Base-by-base conservation (phyloP, 345 rosid genomes). In the Lepidium didymum region DNA sequence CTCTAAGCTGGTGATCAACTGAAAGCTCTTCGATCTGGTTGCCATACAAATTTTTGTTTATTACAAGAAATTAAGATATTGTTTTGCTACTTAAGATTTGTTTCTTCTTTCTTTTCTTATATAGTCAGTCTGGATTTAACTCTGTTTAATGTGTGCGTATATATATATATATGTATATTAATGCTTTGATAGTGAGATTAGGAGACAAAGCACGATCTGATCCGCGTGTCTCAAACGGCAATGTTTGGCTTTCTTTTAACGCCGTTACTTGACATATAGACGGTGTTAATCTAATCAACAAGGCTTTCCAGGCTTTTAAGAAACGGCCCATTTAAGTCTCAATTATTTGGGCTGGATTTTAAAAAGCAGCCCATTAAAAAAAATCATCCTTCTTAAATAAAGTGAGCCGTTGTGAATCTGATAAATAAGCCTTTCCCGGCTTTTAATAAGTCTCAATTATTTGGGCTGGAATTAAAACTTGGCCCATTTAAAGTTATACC, bases 41-140 rank as follows among this genome's bases (percentile, higher is more conserved):
- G 92, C 89, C 92, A 87, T 87, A 72, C 76, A 83, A 77, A 5
- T 45, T 19, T 47, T 19, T 47, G 51, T 8, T 52, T 56, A 56
- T 34, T 38, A 52, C 19, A 3, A 31, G 54, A 66, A 1, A 42
- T 21, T 31, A 29, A 7, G 15, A 55, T 49, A 1, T 0, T 19
- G 40, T 11, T 15, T 36, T 16, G 15, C 15, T 46, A 23, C 35
- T 7, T 2, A 57, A 23, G 12, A 21, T 12, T 55, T 57, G 62
- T 37, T 33, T 46, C 41, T 37, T 46, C 5, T 43, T 10, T 33
- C 4, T 23, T 2, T 21, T 41, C 1, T 21, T 9, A 33, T 29
- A 11, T 43, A 37, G 2, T 15, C 6, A 47, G 41, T 34, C 2
- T 16, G 38, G 46, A 33, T 18, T 49, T 47, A 40, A 31, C 31